Percentiles rank a stretch among this genome's conserved stretches.
Evolutionary conservation across 1,284 basidiomycete genomes (phyloP).

Genomic region (Lentinus polychrous): DNA sequence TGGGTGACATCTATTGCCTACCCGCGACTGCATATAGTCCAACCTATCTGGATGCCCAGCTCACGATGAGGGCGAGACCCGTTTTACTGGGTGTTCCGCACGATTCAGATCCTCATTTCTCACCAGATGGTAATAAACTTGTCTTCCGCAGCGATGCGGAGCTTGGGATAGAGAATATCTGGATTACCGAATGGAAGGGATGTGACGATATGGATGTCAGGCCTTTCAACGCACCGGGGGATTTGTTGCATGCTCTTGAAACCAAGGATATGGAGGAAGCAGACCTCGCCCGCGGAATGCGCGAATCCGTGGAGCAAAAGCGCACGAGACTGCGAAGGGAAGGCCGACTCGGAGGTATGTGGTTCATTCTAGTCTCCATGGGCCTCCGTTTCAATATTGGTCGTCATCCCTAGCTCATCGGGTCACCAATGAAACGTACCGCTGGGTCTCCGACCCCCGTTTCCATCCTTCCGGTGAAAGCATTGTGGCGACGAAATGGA

Average conservation of each 20-base stretch:
- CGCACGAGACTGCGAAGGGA: slow-evolving; percentile 47
- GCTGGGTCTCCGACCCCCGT: slow-evolving; percentile 59
- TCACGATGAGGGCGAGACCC: slow-evolving; percentile 36
- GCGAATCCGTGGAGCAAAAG: slow-evolving; percentile 42
- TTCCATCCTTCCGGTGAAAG: slow-evolving; percentile 59
- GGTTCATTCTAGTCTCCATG: too few species aligned
- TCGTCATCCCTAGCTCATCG: slow-evolving; percentile 38
- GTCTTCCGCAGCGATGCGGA: slow-evolving; percentile 67
- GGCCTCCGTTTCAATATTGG: neutral
- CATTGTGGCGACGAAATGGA: slow-evolving; percentile 71
- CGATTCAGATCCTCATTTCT: slow-evolving; percentile 68
- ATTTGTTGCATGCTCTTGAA: slow-evolving; percentile 30
- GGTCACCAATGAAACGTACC: slow-evolving; percentile 68
- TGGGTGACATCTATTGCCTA: slow-evolving; percentile 68
- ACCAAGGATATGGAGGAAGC: slow-evolving; percentile 38
- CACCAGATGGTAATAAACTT: slow-evolving; percentile 51
- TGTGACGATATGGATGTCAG: slow-evolving; percentile 54
- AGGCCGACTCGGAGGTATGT: slow-evolving; percentile 48
- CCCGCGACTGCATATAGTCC: slow-evolving; percentile 35
- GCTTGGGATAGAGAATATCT: slow-evolving; percentile 67
- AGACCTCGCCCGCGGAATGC: slow-evolving; percentile 39
- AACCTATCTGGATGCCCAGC: slow-evolving; percentile 11
- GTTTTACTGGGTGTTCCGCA: slow-evolving; percentile 55
- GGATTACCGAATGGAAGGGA: slow-evolving; percentile 57
- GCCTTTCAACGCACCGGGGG: slow-evolving; percentile 19